Conservation (phyloP, 208 protist species). For the Herpetomonas samuelpessoai region DNA sequence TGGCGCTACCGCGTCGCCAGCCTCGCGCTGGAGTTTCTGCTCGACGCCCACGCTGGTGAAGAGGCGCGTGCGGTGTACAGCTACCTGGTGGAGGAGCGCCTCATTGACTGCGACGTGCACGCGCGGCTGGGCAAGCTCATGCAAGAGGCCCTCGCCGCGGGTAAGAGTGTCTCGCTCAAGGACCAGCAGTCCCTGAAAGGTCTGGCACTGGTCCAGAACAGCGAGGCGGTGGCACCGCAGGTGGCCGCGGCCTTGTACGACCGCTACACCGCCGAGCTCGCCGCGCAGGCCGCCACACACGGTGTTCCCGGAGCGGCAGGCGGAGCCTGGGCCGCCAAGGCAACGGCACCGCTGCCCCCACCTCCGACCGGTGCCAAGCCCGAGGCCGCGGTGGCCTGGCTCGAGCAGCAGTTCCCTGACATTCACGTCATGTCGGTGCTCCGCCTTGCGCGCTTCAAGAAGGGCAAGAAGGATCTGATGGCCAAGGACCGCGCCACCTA, state of each 20-base stretch:
- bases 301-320: no score
- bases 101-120: slow-evolving; percentile 76
- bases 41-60: slow-evolving; percentile 62
- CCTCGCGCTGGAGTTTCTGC: slow-evolving; percentile 65
- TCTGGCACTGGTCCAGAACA: slow-evolving; percentile 56
- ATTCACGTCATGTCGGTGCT: slow-evolving; percentile 60
- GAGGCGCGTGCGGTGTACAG: slow-evolving; percentile 72
- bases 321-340: neutral
- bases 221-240: slow-evolving; percentile 54
- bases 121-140: slow-evolving; percentile 74
- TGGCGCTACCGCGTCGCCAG: slow-evolving; percentile 81
- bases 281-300: neutral
- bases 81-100: slow-evolving; percentile 57
- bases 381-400: slow-evolving; percentile 48
- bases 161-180: slow-evolving; percentile 46
- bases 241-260: slow-evolving; percentile 64
- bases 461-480: slow-evolving; percentile 60
- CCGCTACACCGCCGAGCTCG: slow-evolving; percentile 31
- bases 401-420: slow-evolving; percentile 60
- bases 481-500: slow-evolving; percentile 65
- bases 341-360: slow-evolving; percentile 6
- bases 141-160: slow-evolving; percentile 66
- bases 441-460: slow-evolving; percentile 72
- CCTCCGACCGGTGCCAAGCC: slow-evolving; percentile 1
- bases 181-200: slow-evolving; percentile 24